Evolutionary conservation across 306 rosid genomes (phyloP), one percentile per base, ranked within the genome.

Genomic region (Cicer pinnatifidum): DNA sequence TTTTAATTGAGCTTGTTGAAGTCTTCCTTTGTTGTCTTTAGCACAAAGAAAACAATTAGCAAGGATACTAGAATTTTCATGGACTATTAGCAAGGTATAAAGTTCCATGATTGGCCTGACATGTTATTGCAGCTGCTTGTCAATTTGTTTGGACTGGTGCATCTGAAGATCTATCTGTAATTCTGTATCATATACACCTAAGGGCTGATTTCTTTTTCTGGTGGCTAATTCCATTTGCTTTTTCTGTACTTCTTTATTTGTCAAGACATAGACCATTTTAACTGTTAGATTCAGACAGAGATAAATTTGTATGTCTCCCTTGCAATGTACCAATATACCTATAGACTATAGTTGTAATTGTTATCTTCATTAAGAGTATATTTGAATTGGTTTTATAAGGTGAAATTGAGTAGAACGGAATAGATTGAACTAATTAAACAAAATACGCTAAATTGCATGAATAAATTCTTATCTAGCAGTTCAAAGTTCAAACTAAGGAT

Each of bases 61-160:
- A 13, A 56, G 8, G 2, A 19, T 75, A 59, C 53, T 67, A 11
- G 15, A 11, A 65, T 65, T 44, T 6, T 78, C 53, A 48, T 40
- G 53, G 48, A 58, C 46, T 61, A 3, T 23, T 23, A 23, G 33
- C 33, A 23, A 23, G 87, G 83, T 89, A 86, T 39, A 93, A 85
- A 54, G 87, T 76, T 84, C 92, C 44, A 88, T 85, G 33, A 23
- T 23, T 54, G 89, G 86, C 40, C 39, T 4, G 38, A 23, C 39
- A 56, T 56, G 62, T 56, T 56, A 56, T 56, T 86, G 82, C 33
- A n/a, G 81, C 85, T 43, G 87, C 67, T 72, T 88, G 86, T 83
- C 87, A 85, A 71, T 85, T 85, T 57, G 78, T 79, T 2, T 74
- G 86, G 60, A 70, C 20, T 40, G 59, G 41, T 16, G 67, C 67